A percentile compares a stretch with the other conserved stretches of the same genome.
Conservation (phyloP, 192 early-diverging fungal genomes). For the Anaeromyces robustus region DNA sequence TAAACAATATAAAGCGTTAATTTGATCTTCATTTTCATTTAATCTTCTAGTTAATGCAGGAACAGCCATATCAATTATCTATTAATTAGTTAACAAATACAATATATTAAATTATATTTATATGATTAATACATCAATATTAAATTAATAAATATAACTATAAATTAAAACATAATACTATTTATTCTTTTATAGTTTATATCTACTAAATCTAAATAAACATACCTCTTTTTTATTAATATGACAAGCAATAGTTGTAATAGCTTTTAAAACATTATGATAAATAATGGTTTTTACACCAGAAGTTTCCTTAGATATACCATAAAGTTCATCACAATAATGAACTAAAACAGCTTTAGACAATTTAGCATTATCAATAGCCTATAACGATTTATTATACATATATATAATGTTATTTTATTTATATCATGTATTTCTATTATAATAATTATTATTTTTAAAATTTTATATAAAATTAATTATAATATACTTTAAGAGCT, state of each 20-base stretch:
- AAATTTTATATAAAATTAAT: too few relatives aligned
- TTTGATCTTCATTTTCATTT: conserved; percentile 3
- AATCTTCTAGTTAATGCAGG: conserved; percentile 16
- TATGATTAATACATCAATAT: too few relatives aligned
- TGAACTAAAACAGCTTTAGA: neutral
- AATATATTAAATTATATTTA: too few relatives aligned
- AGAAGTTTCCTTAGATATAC: neutral
- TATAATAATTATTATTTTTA: too few relatives aligned
- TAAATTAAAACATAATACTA: too few relatives aligned
- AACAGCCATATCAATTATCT: conserved; percentile 12
- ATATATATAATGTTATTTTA: too few relatives aligned
- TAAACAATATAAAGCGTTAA: conserved; percentile 18
- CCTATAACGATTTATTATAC: neutral
- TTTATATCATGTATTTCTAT: too few relatives aligned
- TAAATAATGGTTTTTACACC: neutral
- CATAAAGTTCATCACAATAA: neutral
- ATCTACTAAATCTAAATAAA: too few relatives aligned
- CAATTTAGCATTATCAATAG: neutral
- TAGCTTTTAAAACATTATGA: neutral
- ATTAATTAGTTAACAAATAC: too few relatives aligned
- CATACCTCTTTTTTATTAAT: neutral
- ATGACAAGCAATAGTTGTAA: neutral
- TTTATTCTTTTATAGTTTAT: too few relatives aligned
- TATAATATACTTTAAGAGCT: too few relatives aligned
- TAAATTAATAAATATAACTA: too few relatives aligned